Evolutionary conservation across 2,329 filamentous ascomycete genomes (phyloP).

Genomic region (Blastomyces parvus): DNA sequence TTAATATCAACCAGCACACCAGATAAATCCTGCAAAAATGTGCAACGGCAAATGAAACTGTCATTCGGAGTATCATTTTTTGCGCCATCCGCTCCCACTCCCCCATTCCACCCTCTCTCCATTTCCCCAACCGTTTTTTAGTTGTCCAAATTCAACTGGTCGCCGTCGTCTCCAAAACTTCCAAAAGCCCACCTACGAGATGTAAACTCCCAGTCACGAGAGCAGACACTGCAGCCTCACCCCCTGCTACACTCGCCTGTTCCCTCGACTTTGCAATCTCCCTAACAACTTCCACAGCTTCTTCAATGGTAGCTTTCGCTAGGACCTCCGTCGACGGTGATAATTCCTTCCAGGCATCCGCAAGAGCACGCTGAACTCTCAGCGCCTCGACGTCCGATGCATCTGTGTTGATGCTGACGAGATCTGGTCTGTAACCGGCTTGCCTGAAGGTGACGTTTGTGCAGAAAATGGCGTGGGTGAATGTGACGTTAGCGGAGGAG

Average conservation of each 20-base stretch:
- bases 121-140: neutral
- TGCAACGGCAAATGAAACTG: neutral
- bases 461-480: constrained; percentile 69
- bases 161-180: constrained; percentile 53
- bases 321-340: constrained; percentile 46
- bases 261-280: constrained; percentile 30
- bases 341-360: constrained; percentile 49
- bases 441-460: constrained; percentile 61
- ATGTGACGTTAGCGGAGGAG: constrained; percentile 37
- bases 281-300: constrained; percentile 54
- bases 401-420: constrained; percentile 54
- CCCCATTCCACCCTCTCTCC: neutral
- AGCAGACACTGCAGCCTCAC: constrained; percentile 45
- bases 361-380: constrained; percentile 59
- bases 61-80: neutral
- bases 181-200: constrained; percentile 68
- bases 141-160: neutral
- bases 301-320: constrained; percentile 57
- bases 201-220: constrained; percentile 78
- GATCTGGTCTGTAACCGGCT: constrained; percentile 53
- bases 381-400: constrained; percentile 49
- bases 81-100: neutral
- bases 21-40: neutral
- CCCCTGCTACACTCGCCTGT: constrained; percentile 19
- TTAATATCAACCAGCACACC: neutral